A percentile compares a stretch with the other conserved stretches of the same genome.
Conservation (phyloP, 2,329 filamentous ascomycete genomes). For the Aspergillus oerlinghausenensis region DNA sequence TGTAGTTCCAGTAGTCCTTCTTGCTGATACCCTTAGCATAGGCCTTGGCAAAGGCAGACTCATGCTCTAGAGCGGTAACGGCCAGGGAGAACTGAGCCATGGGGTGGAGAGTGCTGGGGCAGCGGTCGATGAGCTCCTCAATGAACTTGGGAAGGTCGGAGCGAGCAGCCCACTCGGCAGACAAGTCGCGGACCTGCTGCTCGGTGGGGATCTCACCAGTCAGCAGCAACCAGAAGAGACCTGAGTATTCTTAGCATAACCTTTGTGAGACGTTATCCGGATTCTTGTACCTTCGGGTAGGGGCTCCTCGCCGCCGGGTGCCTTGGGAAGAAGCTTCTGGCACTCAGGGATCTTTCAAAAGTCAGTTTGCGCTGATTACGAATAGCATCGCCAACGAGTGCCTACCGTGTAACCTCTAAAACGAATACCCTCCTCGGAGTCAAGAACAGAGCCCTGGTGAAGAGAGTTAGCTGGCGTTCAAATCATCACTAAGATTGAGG, state of each 20-base stretch:
- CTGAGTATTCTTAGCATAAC: conserved; percentile 37
- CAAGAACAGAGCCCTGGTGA: conserved; percentile 76
- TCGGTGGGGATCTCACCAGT: conserved; percentile 96
- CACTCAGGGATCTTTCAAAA: conserved; percentile 77
- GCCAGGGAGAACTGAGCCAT: conserved; percentile 99
- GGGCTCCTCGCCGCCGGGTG: conserved; percentile 92
- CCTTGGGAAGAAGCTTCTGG: conserved; percentile 95
- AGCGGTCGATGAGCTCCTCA: conserved; percentile 99
- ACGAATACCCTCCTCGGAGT: conserved; percentile 97
- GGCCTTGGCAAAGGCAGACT: conserved; percentile 95
- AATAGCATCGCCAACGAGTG: conserved; percentile 2
- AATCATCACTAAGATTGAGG: neutral
- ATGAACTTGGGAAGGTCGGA: conserved; percentile 97
- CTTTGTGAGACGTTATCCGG: neutral
- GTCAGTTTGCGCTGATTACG: conserved; percentile 18
- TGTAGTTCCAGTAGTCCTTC: conserved; percentile 99
- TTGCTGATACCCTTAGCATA: conserved; percentile 99
- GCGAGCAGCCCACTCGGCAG: conserved; percentile 97
- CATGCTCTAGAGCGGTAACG: conserved; percentile 96
- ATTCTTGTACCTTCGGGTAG: conserved; percentile 71
- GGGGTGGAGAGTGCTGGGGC: conserved; percentile 96
- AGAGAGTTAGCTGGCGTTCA: conserved; percentile 8
- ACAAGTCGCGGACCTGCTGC: conserved; percentile 97
- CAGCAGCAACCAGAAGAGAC: conserved; percentile 99
- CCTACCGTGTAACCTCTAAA: conserved; percentile 92